Conservation (phyloP, 176 grass and related monocot genomes). For the Microstegium vimineum region DNA sequence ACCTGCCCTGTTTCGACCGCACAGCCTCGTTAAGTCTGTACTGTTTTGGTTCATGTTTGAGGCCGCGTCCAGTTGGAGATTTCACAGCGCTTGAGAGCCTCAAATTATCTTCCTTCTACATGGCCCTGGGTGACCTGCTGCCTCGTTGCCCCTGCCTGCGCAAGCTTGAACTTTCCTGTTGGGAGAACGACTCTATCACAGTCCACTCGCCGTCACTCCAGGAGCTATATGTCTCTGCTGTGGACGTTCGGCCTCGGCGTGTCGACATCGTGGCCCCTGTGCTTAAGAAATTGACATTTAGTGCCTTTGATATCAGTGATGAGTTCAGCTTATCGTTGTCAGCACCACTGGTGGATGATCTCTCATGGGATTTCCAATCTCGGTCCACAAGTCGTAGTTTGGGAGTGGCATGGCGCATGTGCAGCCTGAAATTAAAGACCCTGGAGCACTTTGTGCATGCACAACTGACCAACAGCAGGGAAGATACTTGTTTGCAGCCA, state of each 20-base stretch:
- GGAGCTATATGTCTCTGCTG: background rate
- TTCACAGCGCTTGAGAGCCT: background rate
- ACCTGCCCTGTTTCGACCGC: background rate
- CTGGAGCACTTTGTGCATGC: too few relatives aligned
- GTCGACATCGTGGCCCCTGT: background rate
- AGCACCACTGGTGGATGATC: background rate
- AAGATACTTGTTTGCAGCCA: background rate
- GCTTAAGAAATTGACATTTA: background rate
- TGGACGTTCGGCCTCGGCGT: rapidly evolving
- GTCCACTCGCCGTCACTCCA: background rate
- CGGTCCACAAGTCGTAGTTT: background rate
- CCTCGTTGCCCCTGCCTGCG: background rate
- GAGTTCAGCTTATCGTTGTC: background rate
- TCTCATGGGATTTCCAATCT: background rate
- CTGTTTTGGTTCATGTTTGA: background rate
- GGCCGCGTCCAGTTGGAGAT: background rate
- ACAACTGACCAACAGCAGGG: background rate
- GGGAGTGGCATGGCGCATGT: background rate
- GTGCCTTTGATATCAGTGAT: background rate
- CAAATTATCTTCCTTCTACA: background rate
- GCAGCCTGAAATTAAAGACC: background rate
- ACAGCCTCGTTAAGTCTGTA: background rate
- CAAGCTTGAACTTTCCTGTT: background rate
- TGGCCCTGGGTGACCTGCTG: background rate
- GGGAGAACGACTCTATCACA: background rate